These are phyloP conservation scores for Pichia norvegensis DNA, from an alignment of 1,139 yeast genomes.

Conservation along the genomic window DNA sequence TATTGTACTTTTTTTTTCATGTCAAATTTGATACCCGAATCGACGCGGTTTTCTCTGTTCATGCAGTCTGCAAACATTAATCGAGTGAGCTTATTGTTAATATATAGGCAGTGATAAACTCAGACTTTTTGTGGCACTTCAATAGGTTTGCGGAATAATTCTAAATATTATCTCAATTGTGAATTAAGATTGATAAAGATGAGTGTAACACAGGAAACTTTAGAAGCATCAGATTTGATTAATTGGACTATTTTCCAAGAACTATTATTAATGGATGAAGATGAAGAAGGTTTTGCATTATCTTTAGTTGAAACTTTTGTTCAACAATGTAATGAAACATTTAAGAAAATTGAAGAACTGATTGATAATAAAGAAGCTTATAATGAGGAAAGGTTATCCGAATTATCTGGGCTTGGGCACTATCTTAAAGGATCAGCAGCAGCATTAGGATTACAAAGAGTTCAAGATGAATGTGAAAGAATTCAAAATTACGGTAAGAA, in stretches of 20 bases:
- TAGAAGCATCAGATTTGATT: slow-evolving; percentile 49
- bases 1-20: not conserved
- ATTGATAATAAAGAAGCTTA: slow-evolving; percentile 21
- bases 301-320: slow-evolving; percentile 74
- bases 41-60: not conserved
- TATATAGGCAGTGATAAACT: too few relatives aligned
- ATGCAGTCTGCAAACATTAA: too few relatives aligned
- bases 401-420: slow-evolving; percentile 76
- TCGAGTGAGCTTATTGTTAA: too few relatives aligned
- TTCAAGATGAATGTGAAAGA: slow-evolving; percentile 83
- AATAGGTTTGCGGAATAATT: too few relatives aligned
- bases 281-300: slow-evolving; percentile 77
- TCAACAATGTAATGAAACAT: slow-evolving; percentile 81
- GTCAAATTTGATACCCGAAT: not conserved
- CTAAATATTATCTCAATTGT: too few relatives aligned
- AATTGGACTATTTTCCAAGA: slow-evolving; percentile 89
- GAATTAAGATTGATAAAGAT: slow-evolving; percentile 1
- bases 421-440: slow-evolving; percentile 95
- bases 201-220: slow-evolving; percentile 24
- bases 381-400: slow-evolving; percentile 39
- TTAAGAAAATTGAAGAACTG: slow-evolving; percentile 53
- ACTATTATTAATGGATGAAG: slow-evolving; percentile 87
- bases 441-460: slow-evolving; percentile 75
- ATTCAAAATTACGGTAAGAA: slow-evolving; percentile 83
- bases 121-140: too few relatives aligned